phyloP scores from a whole-genome alignment of 129 eudicot species.

The Chrysanthemum seticuspe region DNA sequence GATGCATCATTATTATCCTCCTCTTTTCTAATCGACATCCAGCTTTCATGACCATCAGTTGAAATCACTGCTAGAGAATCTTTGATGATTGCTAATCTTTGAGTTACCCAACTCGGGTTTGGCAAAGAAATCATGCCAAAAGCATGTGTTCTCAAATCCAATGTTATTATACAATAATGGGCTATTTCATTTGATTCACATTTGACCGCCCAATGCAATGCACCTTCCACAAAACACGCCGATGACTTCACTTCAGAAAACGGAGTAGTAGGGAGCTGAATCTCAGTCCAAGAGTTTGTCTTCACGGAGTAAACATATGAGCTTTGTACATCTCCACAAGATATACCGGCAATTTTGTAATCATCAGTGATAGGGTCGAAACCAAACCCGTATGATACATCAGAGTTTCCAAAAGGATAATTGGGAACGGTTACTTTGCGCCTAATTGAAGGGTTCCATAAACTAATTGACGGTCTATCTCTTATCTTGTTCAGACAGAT shows the following conservation, averaged over 20 bases:
- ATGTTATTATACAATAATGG: not conserved
- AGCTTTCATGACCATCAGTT: not conserved
- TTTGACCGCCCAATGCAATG: too few relatives aligned
- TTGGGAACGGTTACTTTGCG: not conserved
- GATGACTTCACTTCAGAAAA: too few relatives aligned
- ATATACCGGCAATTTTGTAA: not conserved
- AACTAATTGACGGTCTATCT: not conserved
- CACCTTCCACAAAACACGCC: too few relatives aligned
- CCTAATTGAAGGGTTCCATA: not conserved
- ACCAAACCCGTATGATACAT: not conserved
- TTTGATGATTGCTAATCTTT: not conserved
- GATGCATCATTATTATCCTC: not conserved
- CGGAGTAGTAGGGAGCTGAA: too few relatives aligned
- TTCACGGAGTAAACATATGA: too few relatives aligned
- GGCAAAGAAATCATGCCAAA: constrained; percentile 4
- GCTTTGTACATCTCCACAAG: not conserved
- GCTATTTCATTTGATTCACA: too few relatives aligned
- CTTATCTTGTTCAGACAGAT: not conserved
- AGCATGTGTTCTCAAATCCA: not conserved
- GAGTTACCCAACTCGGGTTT: not conserved
- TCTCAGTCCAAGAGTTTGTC: too few relatives aligned
- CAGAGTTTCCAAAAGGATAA: not conserved
- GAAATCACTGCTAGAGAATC: constrained; percentile 4
- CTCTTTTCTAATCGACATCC: not conserved
- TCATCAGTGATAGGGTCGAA: not conserved